Evolutionary conservation across 768 basidiomycete species (phyloP), one percentile per base, ranked within the genome.

Genomic region (Lyophyllum shimeji): DNA sequence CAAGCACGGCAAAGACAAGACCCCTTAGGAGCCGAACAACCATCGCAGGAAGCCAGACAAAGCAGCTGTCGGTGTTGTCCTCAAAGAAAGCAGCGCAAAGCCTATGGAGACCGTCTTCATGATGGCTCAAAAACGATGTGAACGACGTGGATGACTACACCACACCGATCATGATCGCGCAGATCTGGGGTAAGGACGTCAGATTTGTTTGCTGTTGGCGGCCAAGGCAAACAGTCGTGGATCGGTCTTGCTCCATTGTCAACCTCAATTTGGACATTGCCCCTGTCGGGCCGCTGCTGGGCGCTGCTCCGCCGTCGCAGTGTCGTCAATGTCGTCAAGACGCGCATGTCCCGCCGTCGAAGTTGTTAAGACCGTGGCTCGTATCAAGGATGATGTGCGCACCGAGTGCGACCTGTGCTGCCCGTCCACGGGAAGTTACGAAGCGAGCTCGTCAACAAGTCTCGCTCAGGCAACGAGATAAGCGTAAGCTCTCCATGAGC

Each of bases 321-420:
- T 58, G 65, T 69, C 25, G 72, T 21, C 56, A 73, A 74, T 3
- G 60, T 46, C 56, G 69, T 75, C 18, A 75, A 64, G 3, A 71
- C 52, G 49, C 76, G 75, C 2, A 43, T 18, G 5, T 59, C 61
- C 2, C 53, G 53, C 2, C 64, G 58, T 2, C 42, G 39, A 50
- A 12, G 43, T 20, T 23, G 46, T 15, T 12, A 29, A n/a, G n/a
- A n/a, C n/a, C n/a, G n/a, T n/a, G n/a, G n/a, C n/a, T n/a, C n/a
- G n/a, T n/a, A n/a, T n/a, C n/a, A n/a, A n/a, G n/a, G n/a, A n/a
- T n/a, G n/a, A n/a, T n/a, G n/a, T n/a, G n/a, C n/a, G n/a, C n/a
- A n/a, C n/a, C n/a, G n/a, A n/a, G n/a, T 86, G 84, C 20, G 85
- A 63, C 0, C 77, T 81, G 56, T 82, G 81, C 63, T 86, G 85